Conservation (phyloP, 2,329 filamentous ascomycete genomes). For the Pseudohalonectria lignicola region DNA sequence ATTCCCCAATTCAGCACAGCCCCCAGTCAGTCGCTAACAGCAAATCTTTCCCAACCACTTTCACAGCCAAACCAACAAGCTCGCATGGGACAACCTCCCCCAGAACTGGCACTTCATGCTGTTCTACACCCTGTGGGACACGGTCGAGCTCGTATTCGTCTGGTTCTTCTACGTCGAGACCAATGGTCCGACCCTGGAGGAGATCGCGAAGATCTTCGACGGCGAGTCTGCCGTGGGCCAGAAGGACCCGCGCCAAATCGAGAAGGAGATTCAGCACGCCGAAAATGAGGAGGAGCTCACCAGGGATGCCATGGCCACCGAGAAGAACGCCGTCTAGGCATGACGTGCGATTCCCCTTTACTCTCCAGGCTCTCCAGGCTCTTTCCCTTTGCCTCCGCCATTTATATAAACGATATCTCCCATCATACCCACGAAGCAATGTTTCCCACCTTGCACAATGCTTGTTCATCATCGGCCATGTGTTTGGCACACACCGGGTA, state of each 20-base stretch:
- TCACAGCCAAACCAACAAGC: constrained; percentile 50
- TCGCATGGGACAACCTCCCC: constrained; percentile 49
- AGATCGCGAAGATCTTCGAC: constrained; percentile 61
- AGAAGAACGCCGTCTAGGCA: constrained; percentile 12
- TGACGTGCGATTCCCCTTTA: too few relatives aligned
- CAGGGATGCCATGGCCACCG: constrained; percentile 6
- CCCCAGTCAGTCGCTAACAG: not conserved
- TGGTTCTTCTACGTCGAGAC: constrained; percentile 62
- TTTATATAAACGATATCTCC: too few relatives aligned
- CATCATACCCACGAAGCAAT: too few relatives aligned
- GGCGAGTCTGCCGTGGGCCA: constrained; percentile 47
- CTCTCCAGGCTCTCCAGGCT: too few relatives aligned
- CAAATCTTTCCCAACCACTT: not conserved
- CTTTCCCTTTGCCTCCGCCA: too few relatives aligned
- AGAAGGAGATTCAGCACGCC: constrained; percentile 36
- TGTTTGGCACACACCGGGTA: too few relatives aligned
- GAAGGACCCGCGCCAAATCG: constrained; percentile 41
- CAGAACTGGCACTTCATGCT: constrained; percentile 56
- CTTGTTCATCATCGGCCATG: too few relatives aligned
- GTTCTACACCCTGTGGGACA: constrained; percentile 55
- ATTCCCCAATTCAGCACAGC: too few relatives aligned
- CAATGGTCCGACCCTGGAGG: constrained; percentile 58
- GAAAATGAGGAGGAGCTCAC: constrained; percentile 23
- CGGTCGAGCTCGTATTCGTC: constrained; percentile 48
- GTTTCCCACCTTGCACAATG: too few relatives aligned